Percentiles rank a stretch among this genome's conserved stretches.
These are phyloP conservation scores for Trypanosoma theileri DNA, from an alignment of 208 protist genomes.

Conservation along the genomic window DNA sequence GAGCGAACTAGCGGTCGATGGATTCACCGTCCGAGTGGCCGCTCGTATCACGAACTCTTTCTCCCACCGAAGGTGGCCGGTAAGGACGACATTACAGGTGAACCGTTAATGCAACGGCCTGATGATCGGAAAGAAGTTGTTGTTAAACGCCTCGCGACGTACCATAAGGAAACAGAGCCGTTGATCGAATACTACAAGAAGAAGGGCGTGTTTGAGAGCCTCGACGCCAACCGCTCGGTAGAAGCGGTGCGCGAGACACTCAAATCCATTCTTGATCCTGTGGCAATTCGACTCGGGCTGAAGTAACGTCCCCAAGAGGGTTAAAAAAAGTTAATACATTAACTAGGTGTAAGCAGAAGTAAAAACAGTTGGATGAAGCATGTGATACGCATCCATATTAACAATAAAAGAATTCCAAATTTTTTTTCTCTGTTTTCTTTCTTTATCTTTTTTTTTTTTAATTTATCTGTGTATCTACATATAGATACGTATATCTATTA, in stretches of 20 bases:
- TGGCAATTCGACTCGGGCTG: slow-evolving; percentile 47
- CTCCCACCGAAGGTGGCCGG: slow-evolving; percentile 82
- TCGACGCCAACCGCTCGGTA: slow-evolving; percentile 79
- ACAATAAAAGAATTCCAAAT: too few species aligned
- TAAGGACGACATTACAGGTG: slow-evolving; percentile 94
- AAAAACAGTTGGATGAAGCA: too few species aligned
- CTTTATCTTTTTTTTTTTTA: too few species aligned
- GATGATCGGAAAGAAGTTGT: slow-evolving; percentile 93
- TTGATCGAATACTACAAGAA: slow-evolving; percentile 86
- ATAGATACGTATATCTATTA: too few species aligned
- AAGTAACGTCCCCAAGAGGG: neutral
- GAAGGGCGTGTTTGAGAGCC: slow-evolving; percentile 54
- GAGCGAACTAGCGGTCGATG: slow-evolving; percentile 88
- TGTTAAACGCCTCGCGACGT: slow-evolving; percentile 86
- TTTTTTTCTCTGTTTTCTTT: too few species aligned
- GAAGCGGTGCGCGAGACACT: slow-evolving; percentile 68
- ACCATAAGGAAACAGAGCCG: slow-evolving; percentile 80
- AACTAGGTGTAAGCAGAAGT: neutral
- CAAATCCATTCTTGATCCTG: slow-evolving; percentile 63
- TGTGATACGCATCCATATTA: too few species aligned
- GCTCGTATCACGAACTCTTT: slow-evolving; percentile 94
- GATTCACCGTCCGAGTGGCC: slow-evolving; percentile 91
- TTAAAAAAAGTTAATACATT: neutral
- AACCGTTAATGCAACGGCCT: slow-evolving; percentile 89
- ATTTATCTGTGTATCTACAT: too few species aligned